Base-by-base conservation (phyloP, 192 early-diverging fungal genomes). In the Rhizophagus clarus region DNA sequence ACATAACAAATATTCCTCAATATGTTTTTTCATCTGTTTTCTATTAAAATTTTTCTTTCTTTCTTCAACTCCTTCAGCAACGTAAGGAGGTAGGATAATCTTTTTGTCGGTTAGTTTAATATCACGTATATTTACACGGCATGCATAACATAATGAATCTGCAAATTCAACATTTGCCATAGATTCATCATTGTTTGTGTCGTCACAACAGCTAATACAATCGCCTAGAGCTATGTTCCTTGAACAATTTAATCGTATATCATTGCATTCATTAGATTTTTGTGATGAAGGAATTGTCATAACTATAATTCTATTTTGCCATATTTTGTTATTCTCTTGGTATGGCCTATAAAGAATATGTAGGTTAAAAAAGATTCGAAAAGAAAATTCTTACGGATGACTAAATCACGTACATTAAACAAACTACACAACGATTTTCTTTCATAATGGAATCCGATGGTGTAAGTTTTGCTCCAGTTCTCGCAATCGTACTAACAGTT, bases 401-500 rank as follows among this genome's bases (percentile, higher is more conserved):
- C 29, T n/a, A 32, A 34, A 56, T 37, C 28, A 83, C 85, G 84
- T 87, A 95, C 96, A 83, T 90, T 68, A 82, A 86, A 84, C 95
- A 96, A 22, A 89, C 82, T 24, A 88, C 87, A 85, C 88, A 96
- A 32, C 82, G 87, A 42, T 82, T 78, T 1, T 81, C 45, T 4
- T 84, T 85, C 69, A 86, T 74, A n/a, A 82, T 81, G 15, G 85
- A 86, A 31, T 87, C 86, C 8, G 85, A 85, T 22, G 91, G 86
- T 72, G 89, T 89, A 34, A 97, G 82, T 80, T 96, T 97, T 37
- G 88, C 86, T 40, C 91, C 93, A 0, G 96, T 98, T 49, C 95
- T 87, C 37, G 90, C 88, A 12, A 98, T 91, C 1, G 96, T 98
- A 34, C 90, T 90, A 5, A 93, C 94, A 2, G 95, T 97, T 10